Evolutionary conservation across 345 rosid species (phyloP).

Genomic region (Ceriops tagal): DNA sequence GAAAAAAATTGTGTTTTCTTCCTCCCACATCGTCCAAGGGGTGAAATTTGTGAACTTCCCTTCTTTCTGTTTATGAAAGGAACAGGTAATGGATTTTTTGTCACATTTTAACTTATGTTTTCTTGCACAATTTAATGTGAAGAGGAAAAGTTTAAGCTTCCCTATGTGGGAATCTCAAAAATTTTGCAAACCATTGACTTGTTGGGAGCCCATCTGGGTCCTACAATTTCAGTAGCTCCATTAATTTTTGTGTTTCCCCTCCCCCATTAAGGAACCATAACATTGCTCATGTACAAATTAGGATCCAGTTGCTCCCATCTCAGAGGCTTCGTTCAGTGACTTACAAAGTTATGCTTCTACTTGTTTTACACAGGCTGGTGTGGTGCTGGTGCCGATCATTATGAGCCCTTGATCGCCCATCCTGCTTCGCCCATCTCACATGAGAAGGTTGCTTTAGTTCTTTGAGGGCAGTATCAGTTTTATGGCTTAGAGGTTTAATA

Average conservation of each 20-base stretch:
- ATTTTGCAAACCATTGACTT: too few relatives aligned
- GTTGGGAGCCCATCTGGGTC: too few relatives aligned
- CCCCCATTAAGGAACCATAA: too few relatives aligned
- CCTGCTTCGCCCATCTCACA: constrained; percentile 60
- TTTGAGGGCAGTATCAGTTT: constrained; percentile 46
- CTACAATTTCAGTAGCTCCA: too few relatives aligned
- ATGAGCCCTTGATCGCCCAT: constrained; percentile 81
- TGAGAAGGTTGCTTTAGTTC: constrained; percentile 84
- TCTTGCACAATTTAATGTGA: too few relatives aligned
- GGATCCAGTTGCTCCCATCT: too few relatives aligned
- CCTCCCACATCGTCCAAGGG: constrained; percentile 88
- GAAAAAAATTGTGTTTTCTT: constrained; percentile 95
- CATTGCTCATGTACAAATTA: too few relatives aligned
- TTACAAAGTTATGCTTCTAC: not conserved
- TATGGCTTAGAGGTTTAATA: constrained; percentile 23
- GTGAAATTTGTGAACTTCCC: constrained; percentile 73
- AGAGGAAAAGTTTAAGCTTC: too few relatives aligned
- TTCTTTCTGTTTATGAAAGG: constrained; percentile 97
- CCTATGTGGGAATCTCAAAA: too few relatives aligned
- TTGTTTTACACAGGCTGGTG: constrained; percentile 68
- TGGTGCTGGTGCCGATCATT: constrained; percentile 97
- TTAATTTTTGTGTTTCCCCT: too few relatives aligned
- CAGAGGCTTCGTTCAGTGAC: not conserved
- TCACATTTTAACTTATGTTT: too few relatives aligned
- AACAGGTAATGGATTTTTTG: constrained; percentile 54